Percentiles rank a stretch among this genome's conserved stretches.
Conservation (phyloP, 768 basidiomycete species). For the Lactarius pseudohatsudake region DNA sequence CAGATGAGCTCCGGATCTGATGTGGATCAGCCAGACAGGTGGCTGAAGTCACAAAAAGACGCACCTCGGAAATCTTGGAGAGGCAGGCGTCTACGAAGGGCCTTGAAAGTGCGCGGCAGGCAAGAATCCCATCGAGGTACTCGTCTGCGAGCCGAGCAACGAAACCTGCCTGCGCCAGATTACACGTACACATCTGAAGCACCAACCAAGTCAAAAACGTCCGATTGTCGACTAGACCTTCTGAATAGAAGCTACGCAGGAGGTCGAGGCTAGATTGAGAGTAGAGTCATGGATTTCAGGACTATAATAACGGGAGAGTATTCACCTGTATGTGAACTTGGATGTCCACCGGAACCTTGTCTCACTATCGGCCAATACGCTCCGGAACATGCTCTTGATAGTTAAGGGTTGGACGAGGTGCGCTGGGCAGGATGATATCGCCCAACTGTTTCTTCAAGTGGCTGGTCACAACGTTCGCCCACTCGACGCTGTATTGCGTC, state of each 20-base stretch:
- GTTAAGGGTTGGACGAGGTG: slow-evolving; percentile 71
- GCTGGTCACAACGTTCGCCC: slow-evolving; percentile 77
- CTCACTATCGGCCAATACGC: slow-evolving; percentile 70
- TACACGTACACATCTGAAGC: slow-evolving; percentile 72
- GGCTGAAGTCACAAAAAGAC: neutral
- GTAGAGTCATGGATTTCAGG: neutral
- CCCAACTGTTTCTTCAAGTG: slow-evolving; percentile 81
- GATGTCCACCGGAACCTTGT: slow-evolving; percentile 74
- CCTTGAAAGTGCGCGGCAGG: slow-evolving; percentile 63
- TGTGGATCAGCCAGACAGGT: neutral
- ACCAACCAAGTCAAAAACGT: slow-evolving; percentile 80
- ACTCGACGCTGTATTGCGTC: slow-evolving; percentile 80
- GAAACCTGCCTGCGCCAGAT: slow-evolving; percentile 80
- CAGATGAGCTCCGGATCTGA: slow-evolving; percentile 56
- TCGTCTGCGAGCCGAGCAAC: slow-evolving; percentile 74
- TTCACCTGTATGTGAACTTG: slow-evolving; percentile 74
- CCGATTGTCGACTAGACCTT: slow-evolving; percentile 76
- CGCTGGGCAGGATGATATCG: slow-evolving; percentile 77
- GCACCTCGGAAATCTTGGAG: slow-evolving; percentile 63
- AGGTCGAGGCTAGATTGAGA: slow-evolving; percentile 55
- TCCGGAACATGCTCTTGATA: slow-evolving; percentile 85
- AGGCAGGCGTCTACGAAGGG: slow-evolving; percentile 75
- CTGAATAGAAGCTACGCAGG: slow-evolving; percentile 72
- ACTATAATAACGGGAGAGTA: neutral
- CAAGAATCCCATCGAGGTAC: slow-evolving; percentile 69